Conservation (phyloP, 2,329 filamentous ascomycete species). For the Aspergillus intermedius region DNA sequence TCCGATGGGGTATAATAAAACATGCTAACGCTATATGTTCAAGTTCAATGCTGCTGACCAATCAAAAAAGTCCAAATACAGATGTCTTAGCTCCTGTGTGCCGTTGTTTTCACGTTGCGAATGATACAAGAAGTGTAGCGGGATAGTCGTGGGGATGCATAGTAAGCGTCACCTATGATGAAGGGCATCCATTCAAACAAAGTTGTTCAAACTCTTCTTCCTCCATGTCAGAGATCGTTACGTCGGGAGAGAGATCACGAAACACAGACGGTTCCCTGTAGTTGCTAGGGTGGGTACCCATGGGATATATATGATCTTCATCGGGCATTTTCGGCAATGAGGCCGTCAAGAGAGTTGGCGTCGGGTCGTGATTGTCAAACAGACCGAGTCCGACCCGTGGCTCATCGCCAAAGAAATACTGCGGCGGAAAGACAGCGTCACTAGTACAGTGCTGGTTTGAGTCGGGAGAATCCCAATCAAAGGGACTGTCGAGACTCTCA, state of each 20-base stretch:
- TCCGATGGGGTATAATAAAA: background rate
- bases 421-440: constrained; percentile 16
- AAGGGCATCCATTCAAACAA: constrained; percentile 24
- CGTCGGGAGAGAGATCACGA: constrained; percentile 25
- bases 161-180: constrained; percentile 8
- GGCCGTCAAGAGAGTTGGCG: constrained; percentile 28
- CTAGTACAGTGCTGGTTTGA: constrained; percentile 10
- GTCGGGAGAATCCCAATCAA: constrained; percentile 21
- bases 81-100: background rate
- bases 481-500: constrained; percentile 18
- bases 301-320: constrained; percentile 17
- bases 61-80: background rate
- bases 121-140: background rate
- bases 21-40: background rate
- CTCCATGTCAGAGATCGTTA: constrained; percentile 29
- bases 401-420: constrained; percentile 21
- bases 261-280: constrained; percentile 12
- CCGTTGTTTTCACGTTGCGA: background rate
- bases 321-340: constrained; percentile 18
- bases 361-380: constrained; percentile 23
- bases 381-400: constrained; percentile 15
- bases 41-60: background rate
- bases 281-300: constrained; percentile 5
- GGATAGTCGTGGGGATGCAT: background rate
- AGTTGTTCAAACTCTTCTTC: constrained; percentile 27